phyloP scores from a whole-genome alignment of 441 rosid species.

The Geranium incanum region DNA sequence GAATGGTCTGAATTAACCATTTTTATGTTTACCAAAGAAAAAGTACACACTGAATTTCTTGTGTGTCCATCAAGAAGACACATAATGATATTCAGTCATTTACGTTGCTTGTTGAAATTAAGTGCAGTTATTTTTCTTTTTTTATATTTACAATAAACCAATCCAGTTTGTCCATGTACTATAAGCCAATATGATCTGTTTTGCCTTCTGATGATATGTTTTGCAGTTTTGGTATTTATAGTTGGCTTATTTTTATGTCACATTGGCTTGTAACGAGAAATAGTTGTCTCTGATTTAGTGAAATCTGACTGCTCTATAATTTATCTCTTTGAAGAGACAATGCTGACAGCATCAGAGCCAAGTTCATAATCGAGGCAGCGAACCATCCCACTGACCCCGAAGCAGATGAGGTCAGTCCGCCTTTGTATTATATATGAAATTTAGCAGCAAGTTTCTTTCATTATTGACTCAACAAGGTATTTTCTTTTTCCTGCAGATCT shows the following conservation, averaged over 20 bases:
- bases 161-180: background rate
- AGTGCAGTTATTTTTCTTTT: background rate
- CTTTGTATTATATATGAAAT: background rate
- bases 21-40: too few relatives aligned
- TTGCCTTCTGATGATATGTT: too few relatives aligned
- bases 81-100: background rate
- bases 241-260: too few relatives aligned
- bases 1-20: too few relatives aligned
- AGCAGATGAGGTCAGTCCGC: constrained; percentile 66
- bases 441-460: background rate
- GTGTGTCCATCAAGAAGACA: background rate
- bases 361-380: constrained; percentile 90
- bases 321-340: constrained; percentile 49
- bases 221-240: too few relatives aligned
- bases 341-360: constrained; percentile 84
- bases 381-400: constrained; percentile 96
- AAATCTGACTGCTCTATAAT: constrained; percentile 5
- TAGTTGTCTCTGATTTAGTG: background rate
- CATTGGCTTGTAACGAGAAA: too few relatives aligned
- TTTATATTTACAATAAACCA: background rate
- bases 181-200: background rate
- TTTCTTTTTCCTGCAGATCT: constrained; percentile 43
- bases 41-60: background rate
- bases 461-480: background rate
- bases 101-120: background rate